A percentile compares a stretch with the other conserved stretches of the same genome.
phyloP scores from a whole-genome alignment of 2,329 filamentous ascomycete genomes.

The Colletotrichum lentis region DNA sequence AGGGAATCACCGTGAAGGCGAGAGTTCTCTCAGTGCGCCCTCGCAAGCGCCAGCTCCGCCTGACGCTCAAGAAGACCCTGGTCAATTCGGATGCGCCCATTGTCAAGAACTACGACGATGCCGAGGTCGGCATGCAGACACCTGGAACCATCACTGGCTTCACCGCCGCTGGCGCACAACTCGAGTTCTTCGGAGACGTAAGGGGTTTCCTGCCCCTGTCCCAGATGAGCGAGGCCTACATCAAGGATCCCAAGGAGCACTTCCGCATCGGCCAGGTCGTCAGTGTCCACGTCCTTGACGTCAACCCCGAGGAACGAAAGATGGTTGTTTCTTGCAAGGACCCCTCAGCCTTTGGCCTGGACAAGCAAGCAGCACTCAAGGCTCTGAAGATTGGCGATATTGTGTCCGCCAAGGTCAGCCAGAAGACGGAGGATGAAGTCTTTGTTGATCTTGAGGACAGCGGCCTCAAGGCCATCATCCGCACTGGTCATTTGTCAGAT shows the following conservation, averaged over 20 bases:
- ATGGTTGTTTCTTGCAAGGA: constrained; percentile 95
- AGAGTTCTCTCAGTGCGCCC: constrained; percentile 83
- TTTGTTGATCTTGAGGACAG: constrained; percentile 78
- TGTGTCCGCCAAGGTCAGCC: constrained; percentile 80
- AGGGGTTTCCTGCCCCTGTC: constrained; percentile 89
- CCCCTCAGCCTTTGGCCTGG: constrained; percentile 75
- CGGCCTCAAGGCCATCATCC: constrained; percentile 79
- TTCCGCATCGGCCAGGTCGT: constrained; percentile 92
- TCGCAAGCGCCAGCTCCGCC: constrained; percentile 77
- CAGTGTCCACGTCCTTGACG: constrained; percentile 84
- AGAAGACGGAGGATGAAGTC: constrained; percentile 79
- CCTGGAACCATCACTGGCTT: constrained; percentile 89
- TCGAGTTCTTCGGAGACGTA: constrained; percentile 89
- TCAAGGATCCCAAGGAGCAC: constrained; percentile 86
- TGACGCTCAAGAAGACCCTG: constrained; percentile 94
- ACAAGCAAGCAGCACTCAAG: constrained; percentile 80
- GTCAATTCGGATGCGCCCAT: constrained; percentile 87
- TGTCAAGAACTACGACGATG: constrained; percentile 79
- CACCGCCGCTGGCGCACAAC: constrained; percentile 78
- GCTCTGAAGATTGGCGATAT: constrained; percentile 76
- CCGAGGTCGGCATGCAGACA: constrained; percentile 77
- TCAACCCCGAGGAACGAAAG: constrained; percentile 74
- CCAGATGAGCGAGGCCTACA: constrained; percentile 98
- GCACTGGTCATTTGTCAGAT: constrained; percentile 82
- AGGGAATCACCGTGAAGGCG: constrained; percentile 83